Evolutionary conservation across 306 rosid species (phyloP), one percentile per base, ranked within the genome.

Genomic region (Prunus kanzakura): DNA sequence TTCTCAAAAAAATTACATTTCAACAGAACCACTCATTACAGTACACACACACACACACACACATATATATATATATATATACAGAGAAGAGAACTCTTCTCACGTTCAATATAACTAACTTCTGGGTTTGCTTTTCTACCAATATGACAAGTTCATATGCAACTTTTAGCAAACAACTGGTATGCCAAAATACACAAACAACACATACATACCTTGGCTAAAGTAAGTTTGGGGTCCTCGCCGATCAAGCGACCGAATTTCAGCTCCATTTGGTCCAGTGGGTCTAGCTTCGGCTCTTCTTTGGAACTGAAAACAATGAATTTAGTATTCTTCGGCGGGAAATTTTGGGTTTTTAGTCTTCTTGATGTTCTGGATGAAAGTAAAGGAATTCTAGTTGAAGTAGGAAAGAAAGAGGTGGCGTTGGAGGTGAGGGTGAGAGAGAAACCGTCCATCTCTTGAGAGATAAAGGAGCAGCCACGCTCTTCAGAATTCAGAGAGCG

Each of bases 211-310:
- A 95, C 99, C 97, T 92, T 92, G 61, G 98, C 97, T 68, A 91
- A 83, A 67, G 99, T 92, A 71, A 96, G 92, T 63, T 92, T 88
- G 6, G 99, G 99, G 87, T 96, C 99, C 76, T 92, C 98, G 2
- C 97, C 98, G 29, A 96, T 81, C 82, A 92, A 77, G 73, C 91
- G 90, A n/a, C 97, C 99, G 69, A 96, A 91, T 82, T 91, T 88
- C 87, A 92, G 90, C 77, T 96, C 99, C 97, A 89, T 89, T 45
- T 79, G 90, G 90, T 96, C 98, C 71, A 86, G 7, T 25, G 75
- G 82, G 69, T 96, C 88, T 71, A 92, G 79, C 79, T 91, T 82
- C 10, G 91, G 84, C 11, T 86, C 87, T 47, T 91, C 91, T 49
- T 79, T 85, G 30, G 97, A 87, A 63, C 93, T 91, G 29, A 20